phyloP scores from a whole-genome alignment of 2,329 filamentous ascomycete genomes.

The Paecilomyces variotii region DNA sequence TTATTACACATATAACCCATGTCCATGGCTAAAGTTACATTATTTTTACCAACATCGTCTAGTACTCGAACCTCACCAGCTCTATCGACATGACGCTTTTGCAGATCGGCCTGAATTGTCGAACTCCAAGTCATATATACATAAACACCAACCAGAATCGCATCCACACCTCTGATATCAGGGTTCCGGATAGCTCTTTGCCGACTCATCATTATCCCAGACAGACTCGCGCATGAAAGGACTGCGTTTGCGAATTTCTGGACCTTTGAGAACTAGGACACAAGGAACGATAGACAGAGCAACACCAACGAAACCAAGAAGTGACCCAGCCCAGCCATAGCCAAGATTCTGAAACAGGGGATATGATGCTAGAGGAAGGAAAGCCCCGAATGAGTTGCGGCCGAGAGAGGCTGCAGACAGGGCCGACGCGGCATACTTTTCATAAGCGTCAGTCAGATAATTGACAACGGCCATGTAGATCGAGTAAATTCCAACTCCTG shows the following conservation, averaged over 20 bases:
- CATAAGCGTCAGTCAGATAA: slow-evolving; percentile 42
- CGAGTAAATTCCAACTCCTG: slow-evolving; percentile 35
- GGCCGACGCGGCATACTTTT: slow-evolving; percentile 40
- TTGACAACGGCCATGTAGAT: slow-evolving; percentile 44
- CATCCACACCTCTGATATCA: background rate
- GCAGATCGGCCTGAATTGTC: too few species aligned
- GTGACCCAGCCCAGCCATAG: slow-evolving; percentile 35
- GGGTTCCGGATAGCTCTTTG: background rate
- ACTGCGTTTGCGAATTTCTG: slow-evolving; percentile 20
- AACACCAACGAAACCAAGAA: slow-evolving; percentile 37
- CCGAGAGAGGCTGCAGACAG: slow-evolving; percentile 40
- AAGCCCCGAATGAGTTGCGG: slow-evolving; percentile 39
- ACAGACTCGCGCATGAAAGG: background rate
- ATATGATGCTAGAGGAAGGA: slow-evolving; percentile 37
- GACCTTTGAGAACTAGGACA: slow-evolving; percentile 35
- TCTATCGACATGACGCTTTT: too few species aligned
- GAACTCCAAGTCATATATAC: too few species aligned
- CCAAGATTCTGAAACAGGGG: slow-evolving; percentile 33
- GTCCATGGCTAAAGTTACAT: too few species aligned
- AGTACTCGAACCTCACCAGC: too few species aligned
- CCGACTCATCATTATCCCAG: background rate
- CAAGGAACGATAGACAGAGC: slow-evolving; percentile 33
- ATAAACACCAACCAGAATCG: too few species aligned
- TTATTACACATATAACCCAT: too few species aligned
- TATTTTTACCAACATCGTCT: too few species aligned